A percentile compares a stretch with the other conserved stretches of the same genome.
These are phyloP conservation scores for Aegilops speltoides DNA, from an alignment of 176 grass and related monocot genomes.

Conservation along the genomic window DNA sequence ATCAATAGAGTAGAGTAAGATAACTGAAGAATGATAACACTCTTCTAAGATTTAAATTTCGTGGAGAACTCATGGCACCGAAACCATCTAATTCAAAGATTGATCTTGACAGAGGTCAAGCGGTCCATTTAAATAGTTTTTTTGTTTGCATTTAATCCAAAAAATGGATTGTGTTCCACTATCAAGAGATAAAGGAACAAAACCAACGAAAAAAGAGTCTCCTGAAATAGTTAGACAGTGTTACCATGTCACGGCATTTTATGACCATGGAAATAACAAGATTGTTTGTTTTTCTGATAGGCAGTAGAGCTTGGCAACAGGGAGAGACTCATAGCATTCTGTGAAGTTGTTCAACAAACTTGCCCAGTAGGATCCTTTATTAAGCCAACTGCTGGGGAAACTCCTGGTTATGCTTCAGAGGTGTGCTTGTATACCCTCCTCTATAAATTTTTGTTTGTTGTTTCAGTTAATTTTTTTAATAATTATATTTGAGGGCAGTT, in stretches of 20 bases:
- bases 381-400: constrained; percentile 86
- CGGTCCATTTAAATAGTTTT: neutral
- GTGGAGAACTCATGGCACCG: neutral
- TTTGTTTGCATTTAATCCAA: too few species aligned
- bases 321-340: constrained; percentile 83
- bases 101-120: too few species aligned
- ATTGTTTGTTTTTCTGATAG: constrained; percentile 29
- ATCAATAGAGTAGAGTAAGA: neutral
- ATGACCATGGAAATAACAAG: neutral
- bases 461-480: neutral
- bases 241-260: neutral
- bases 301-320: constrained; percentile 79
- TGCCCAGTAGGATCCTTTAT: constrained; percentile 86
- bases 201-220: too few species aligned
- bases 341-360: constrained; percentile 88
- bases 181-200: too few species aligned
- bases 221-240: too few species aligned
- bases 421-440: constrained; percentile 23
- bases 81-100: neutral
- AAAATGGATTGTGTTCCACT: too few species aligned
- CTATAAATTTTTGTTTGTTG: neutral
- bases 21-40: neutral
- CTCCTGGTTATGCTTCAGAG: constrained; percentile 98
- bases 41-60: neutral
- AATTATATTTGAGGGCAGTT: neutral